Evolutionary conservation across 1,284 basidiomycete genomes (phyloP), one percentile per base, ranked within the genome.

Genomic region (Ustanciosporium gigantosporum): DNA sequence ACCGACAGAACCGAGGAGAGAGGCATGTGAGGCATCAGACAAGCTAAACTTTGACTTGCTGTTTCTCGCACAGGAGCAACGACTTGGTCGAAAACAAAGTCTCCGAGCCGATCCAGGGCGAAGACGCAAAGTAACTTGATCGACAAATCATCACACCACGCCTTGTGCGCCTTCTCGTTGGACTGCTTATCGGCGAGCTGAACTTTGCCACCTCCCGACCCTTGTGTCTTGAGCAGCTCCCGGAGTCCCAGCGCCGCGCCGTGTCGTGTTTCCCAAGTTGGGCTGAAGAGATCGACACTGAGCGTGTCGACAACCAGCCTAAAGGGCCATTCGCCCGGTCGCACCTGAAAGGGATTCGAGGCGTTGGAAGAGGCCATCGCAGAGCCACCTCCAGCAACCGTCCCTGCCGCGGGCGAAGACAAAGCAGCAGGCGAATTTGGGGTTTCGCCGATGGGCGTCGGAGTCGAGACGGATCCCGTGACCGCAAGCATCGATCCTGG

Each of bases 41-140:
- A 87, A 4, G 92, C 94, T 1, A 98, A 82, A 0, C 93, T 92
- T 78, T 98, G 95, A 16, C 91, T 91, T 1, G 91, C 91, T 0
- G 90, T 95, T 79, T 99, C 95, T 37, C 95, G 86, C 2, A 99
- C 94, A 21, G 95, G 95, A 5, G 94, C 94, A 16, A 98, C 86
- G 37, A 97, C 91, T 84, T 91, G 92, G 76, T 99, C 95, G 6
- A 92, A 90, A 32, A 97, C 87, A 75, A 95, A 99, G 80, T 99
- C 95, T 7, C 93, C 92, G 68, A 99, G 96, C 14, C 95, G 86
- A 79, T 99, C 95, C 16, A 97, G 82, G n/a, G 92, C 88, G 65
- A 98, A 89, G 11, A 98, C 86, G 64, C 87, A 89, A 2, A 98
- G 84, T 40, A 97, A 85, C 66, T 88, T 88, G 9, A 90, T 86